Base-by-base conservation (phyloP, 2,329 filamentous ascomycete species). In the Ampelomyces quisqualis region DNA sequence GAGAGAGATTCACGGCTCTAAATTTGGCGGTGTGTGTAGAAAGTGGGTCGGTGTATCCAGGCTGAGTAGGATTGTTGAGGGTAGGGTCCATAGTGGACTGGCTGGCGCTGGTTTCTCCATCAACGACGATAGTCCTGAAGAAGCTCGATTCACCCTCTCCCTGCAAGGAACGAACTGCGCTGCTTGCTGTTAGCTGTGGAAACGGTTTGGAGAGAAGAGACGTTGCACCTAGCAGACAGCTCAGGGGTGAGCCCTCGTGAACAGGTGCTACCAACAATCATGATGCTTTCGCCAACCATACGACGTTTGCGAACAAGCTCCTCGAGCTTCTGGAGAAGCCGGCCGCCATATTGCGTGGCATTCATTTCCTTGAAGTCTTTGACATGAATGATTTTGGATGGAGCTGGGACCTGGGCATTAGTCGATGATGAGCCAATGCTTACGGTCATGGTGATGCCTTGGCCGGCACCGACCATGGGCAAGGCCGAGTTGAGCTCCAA, bases 351-450 rank as follows among this genome's bases (percentile, higher is more conserved):
- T 5, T 78, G 66, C 1, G 86, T 84, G 59, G 79, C 78, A 55
- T 78, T 81, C 7, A 98, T 75, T 49, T 94, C 88, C 38, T 86
- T 82, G 58, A 89, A 86, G 63, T 97, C 88, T 61, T 86, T 81
- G 9, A 95, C 72, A 55, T 88, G 88, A 26, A 94, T 75, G 43
- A 97, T 83, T 6, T 90, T 76, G 17, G 75, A 76, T 34, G 75
- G 61, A 57, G 61, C 44, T 14, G 48, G 49, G 14, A 54, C 62
- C 41, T 38, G 38, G 38, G 45, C 19, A 49, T 47, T 21, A 32
- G 34, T 7, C 29, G 34, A 40, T 35, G 45, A 57, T 48, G 44
- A 53, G 31, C 37, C 51, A 18, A 60, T 23, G n/a, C 55, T 49
- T 8, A 62, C 35, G 15, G 45, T 26, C 34, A 65, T 38, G 11